These are phyloP conservation scores for Trypanosoma cruzi DNA, from an alignment of 208 protist genomes.

Conservation along the genomic window DNA sequence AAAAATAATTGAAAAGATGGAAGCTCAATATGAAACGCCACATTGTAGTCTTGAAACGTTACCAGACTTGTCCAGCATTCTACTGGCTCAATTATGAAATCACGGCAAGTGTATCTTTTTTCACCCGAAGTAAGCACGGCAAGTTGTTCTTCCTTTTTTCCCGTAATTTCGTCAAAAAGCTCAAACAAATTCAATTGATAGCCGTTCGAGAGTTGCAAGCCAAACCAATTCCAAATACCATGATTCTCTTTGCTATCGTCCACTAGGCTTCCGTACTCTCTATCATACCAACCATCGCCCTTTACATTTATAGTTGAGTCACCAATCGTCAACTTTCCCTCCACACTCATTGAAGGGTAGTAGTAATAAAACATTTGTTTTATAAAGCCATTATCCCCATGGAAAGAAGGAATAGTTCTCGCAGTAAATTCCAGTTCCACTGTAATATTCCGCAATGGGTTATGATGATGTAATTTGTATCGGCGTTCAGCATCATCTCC, in stretches of 20 bases:
- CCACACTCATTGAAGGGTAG: slow-evolving; percentile 43
- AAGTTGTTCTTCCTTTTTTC: slow-evolving; percentile 20
- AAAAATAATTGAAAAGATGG: slow-evolving; percentile 33
- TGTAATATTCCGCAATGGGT: slow-evolving; percentile 26
- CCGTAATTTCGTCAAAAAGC: slow-evolving; percentile 16
- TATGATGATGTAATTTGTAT: slow-evolving; percentile 38
- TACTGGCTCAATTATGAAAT: slow-evolving; percentile 37
- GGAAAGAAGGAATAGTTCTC: slow-evolving; percentile 20
- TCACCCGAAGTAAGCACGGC: slow-evolving; percentile 30
- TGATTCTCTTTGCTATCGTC: slow-evolving; percentile 27
- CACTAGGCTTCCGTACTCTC: slow-evolving; percentile 39
- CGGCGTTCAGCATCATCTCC: slow-evolving; percentile 12
- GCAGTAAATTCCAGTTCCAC: slow-evolving; percentile 40
- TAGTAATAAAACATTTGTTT: slow-evolving; percentile 69
- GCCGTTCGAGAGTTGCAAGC: slow-evolving; percentile 33
- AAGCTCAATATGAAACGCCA: slow-evolving; percentile 29
- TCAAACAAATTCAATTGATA: slow-evolving; percentile 45
- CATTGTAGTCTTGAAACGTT: slow-evolving; percentile 54
- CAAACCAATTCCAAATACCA: slow-evolving; percentile 49
- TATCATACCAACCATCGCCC: slow-evolving; percentile 53
- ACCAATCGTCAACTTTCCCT: slow-evolving; percentile 34
- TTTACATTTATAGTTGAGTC: slow-evolving; percentile 30
- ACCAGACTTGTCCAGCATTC: slow-evolving; percentile 53
- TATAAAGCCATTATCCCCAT: slow-evolving; percentile 40
- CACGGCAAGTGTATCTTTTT: slow-evolving; percentile 23